These are phyloP conservation scores for Tylopilus sp. DNA, from an alignment of 768 basidiomycete species.

Conservation along the genomic window DNA sequence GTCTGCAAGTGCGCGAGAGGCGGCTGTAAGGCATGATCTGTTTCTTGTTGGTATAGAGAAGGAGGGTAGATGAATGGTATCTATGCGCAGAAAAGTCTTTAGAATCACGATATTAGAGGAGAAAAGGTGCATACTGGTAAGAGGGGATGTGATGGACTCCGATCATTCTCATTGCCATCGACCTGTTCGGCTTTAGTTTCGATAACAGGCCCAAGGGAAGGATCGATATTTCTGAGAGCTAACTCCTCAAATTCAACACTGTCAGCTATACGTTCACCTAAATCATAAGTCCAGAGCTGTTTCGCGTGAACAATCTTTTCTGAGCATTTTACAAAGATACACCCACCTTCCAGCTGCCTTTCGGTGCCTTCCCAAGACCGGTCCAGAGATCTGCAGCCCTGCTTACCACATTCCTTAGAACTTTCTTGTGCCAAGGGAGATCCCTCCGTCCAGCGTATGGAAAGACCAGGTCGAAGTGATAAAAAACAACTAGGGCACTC, in stretches of 20 bases:
- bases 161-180: constrained; percentile 8
- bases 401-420: constrained; percentile 44
- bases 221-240: constrained; percentile 68
- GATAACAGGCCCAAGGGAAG: constrained; percentile 59
- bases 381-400: constrained; percentile 63
- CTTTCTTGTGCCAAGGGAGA: constrained; percentile 10
- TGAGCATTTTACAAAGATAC: constrained; percentile 1
- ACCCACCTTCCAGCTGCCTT: constrained; percentile 72
- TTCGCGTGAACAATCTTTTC: constrained; percentile 7
- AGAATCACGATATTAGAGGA: neutral
- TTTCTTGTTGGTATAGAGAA: constrained; percentile 48
- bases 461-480: constrained; percentile 35
- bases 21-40: constrained; percentile 26
- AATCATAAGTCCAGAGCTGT: constrained; percentile 57
- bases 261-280: constrained; percentile 68
- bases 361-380: constrained; percentile 59
- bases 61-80: constrained; percentile 48
- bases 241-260: constrained; percentile 79
- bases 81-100: constrained; percentile 32
- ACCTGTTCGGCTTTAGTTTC: constrained; percentile 11
- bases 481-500: constrained; percentile 37
- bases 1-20: constrained; percentile 45
- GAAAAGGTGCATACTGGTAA: constrained; percentile 12
- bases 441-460: constrained; percentile 35
- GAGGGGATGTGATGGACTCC: constrained; percentile 5